Percentiles rank a stretch among this genome's conserved stretches.
Evolutionary conservation across 805 yeast species (phyloP).

Genomic region (Candida nanaspora): DNA sequence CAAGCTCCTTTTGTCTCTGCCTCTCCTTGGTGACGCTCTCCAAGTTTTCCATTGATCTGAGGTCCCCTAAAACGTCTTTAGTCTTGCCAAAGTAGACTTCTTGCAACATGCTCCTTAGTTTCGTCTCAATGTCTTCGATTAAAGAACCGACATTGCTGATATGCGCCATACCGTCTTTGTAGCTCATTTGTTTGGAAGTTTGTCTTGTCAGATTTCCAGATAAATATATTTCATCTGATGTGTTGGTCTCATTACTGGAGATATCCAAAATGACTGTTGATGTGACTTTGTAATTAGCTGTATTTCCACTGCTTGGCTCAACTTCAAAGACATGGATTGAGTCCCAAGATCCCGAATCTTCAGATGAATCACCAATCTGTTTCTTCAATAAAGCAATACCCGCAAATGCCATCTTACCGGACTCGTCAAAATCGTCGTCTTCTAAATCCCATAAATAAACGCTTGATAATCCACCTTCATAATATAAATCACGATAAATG

Average conservation of each 20-base stretch:
- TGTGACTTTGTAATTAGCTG: constrained; percentile 62
- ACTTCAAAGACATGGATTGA: constrained; percentile 90
- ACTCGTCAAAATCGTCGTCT: constrained; percentile 37
- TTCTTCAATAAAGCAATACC: constrained; percentile 88
- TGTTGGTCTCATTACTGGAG: constrained; percentile 20
- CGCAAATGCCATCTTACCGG: constrained; percentile 65
- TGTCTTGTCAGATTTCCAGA: constrained; percentile 88
- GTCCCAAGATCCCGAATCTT: constrained; percentile 68
- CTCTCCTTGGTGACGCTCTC: constrained; percentile 30
- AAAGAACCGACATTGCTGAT: constrained; percentile 78
- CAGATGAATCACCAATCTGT: constrained; percentile 31
- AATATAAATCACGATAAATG: constrained; percentile 85
- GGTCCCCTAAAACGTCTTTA: constrained; percentile 73
- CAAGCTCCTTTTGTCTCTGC: constrained; percentile 33
- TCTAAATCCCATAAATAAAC: constrained; percentile 89
- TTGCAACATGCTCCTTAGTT: constrained; percentile 78
- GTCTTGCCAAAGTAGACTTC: constrained; percentile 95
- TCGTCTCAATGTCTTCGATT: constrained; percentile 83
- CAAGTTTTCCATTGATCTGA: constrained; percentile 38
- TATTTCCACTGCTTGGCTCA: constrained; percentile 28
- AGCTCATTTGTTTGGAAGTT: constrained; percentile 46
- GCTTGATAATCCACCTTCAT: constrained; percentile 88
- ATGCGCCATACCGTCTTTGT: constrained; percentile 54
- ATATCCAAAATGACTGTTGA: constrained; percentile 82
- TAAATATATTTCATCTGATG: constrained; percentile 36